Base-by-base conservation (phyloP, 108 stramenopile species). In the Stephanodiscus minutulus region DNA sequence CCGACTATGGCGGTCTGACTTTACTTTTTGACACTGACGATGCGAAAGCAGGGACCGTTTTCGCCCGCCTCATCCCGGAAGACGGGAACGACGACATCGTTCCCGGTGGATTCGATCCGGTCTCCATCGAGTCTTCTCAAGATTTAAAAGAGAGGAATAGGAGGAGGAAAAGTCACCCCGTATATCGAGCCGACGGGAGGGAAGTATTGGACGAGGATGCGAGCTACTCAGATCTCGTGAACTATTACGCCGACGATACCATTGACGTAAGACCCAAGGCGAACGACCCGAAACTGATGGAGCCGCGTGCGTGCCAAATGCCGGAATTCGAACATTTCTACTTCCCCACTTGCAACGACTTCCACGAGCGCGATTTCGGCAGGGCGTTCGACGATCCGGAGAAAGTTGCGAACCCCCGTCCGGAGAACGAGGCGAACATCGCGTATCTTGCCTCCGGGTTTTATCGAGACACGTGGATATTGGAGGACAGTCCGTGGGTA, bases 391-490 rank as follows among this genome's bases (percentile, higher is more conserved):
- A 86, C 61, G 64, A 66, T n/a, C 73, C 81, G 12, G 10, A 47
- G 37, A 15, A 49, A 46, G 21, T 55, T 2, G 2, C 2, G 18
- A 48, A 62, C 10, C 77, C 77, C 24, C 65, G 77, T 22, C 66
- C 70, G 8, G 79, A 64, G 21, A 71, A 76, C 52, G 68, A 67
- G 57, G 74, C 73, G 59, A 64, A 82, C n/a, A 52, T 55, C 11
- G 68, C 64, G 11, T 81, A 83, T 64, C 71, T 86, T 11, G 79
- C 48, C 48, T 85, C 88, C 65, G 90, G 90, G 6, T 86, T 75
- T 74, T 91, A 69, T 56, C 74, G 90, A 39, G 88, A 91, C 62
- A 88, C 83, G 0, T 91, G 86, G 85, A 25, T 77, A 2, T 62
- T 84, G 20, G 72, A 84, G 56, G 77, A 79, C n/a, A 57, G 64